Base-by-base conservation (phyloP, 805 yeast genomes). In the Wickerhamiella allomyrinae region DNA sequence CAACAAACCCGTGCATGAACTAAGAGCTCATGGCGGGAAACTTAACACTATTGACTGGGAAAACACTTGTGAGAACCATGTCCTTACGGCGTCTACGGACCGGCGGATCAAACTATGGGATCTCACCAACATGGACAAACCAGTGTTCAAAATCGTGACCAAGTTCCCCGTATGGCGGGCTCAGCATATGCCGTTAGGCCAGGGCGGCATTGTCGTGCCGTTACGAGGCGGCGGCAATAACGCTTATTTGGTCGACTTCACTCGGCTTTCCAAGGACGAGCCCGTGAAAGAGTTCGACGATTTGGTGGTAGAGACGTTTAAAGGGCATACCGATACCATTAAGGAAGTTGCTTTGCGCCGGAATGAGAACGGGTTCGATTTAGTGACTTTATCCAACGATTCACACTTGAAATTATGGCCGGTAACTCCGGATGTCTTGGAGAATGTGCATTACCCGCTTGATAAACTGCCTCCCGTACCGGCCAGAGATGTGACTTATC, bases 361-460 rank as follows among this genome's bases (percentile, higher is more conserved):
- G 11, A 78, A 77, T 50, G 85, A 83, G 62, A 67, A 89, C 42
- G 95, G 87, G 45, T 91, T 74, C 55, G 97, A 91, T 58, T 59
- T 91, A 39, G 89, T 91, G 1, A 84, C 97, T 0, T 89, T 97
- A 96, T 79, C 94, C 1, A 77, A 82, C 40, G 97, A 91, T 56
- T 74, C 77, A 50, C 94, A 84, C 55, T 63, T 91, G 45, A 68
- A 87, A 46, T 61, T 87, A 38, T 89, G 96, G 96, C 80, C 85
- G 0, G 59, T 76, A 14, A 56, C 66, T 13, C 72, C 72, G 3
- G 65, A 64, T 6, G 57, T 71, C 14, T 70, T 77, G 48, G 67
- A 64, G 7, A 65, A 65, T 29, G 67, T 75, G 10, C 27, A 29
- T 37, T 58, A 61, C 8, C 40, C 44, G 3, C 29, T 22, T 3